Conservation (phyloP, 2,329 filamentous ascomycete species). For the Exserohilum rostratum region DNA sequence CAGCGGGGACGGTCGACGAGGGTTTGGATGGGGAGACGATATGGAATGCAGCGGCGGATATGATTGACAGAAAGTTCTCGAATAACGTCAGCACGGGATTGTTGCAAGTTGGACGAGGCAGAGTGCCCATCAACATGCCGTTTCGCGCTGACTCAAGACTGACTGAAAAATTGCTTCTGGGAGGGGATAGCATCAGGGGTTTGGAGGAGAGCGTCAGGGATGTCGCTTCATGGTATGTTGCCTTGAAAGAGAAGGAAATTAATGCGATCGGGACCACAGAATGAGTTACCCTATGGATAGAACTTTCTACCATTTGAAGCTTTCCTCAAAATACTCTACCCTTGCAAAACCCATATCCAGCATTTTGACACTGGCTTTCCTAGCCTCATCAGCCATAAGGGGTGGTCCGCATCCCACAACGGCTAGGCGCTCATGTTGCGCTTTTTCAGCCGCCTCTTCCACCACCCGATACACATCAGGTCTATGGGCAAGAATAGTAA, state of each 20-base stretch:
- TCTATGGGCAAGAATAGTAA: conserved; percentile 42
- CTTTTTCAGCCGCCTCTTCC: conserved; percentile 39
- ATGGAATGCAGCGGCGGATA: conserved; percentile 32
- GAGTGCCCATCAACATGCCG: conserved; percentile 40
- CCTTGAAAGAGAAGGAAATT: conserved; percentile 8
- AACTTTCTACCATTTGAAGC: conserved; percentile 51
- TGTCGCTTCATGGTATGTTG: conserved; percentile 39
- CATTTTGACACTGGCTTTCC: conserved; percentile 49
- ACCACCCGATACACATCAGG: conserved; percentile 49
- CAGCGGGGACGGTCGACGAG: conserved; percentile 31
- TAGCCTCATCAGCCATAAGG: conserved; percentile 54
- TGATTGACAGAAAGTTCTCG: conserved; percentile 26
- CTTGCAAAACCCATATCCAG: conserved; percentile 29
- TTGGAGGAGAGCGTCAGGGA: conserved; percentile 35
- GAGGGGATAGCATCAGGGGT: conserved; percentile 23
- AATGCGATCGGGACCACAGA: not conserved
- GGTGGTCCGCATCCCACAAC: conserved; percentile 55
- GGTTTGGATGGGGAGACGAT: conserved; percentile 23
- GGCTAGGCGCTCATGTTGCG: conserved; percentile 37
- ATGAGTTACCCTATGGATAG: not conserved
- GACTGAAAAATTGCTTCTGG: conserved; percentile 34
- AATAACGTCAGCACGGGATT: conserved; percentile 21
- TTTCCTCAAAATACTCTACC: conserved; percentile 56
- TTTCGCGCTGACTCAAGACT: conserved; percentile 36
- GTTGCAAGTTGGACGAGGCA: conserved; percentile 33